A percentile compares a stretch with the other conserved stretches of the same genome.
These are phyloP conservation scores for Fusarium annulatum DNA, from an alignment of 2,329 filamentous ascomycete genomes.

Conservation along the genomic window DNA sequence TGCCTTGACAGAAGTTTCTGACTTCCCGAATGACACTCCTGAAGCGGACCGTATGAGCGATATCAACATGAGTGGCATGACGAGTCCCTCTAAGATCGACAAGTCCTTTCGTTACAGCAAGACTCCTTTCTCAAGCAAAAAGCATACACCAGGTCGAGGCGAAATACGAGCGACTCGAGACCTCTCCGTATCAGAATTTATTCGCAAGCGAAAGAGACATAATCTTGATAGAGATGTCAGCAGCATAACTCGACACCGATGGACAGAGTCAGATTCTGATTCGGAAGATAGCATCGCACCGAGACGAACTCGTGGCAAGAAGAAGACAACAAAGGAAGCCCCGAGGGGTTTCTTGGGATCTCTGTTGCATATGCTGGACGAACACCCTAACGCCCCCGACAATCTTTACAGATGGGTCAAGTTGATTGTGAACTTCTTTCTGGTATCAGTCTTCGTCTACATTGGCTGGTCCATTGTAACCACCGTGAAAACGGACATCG, in stretches of 20 bases:
- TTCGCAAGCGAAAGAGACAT: conserved; percentile 66
- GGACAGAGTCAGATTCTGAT: conserved; percentile 61
- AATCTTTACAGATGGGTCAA: conserved; percentile 70
- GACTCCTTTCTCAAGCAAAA: conserved; percentile 52
- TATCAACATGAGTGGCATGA: conserved; percentile 55
- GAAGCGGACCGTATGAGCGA: conserved; percentile 61
- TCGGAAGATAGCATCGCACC: conserved; percentile 54
- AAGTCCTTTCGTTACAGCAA: conserved; percentile 60
- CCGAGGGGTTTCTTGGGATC: conserved; percentile 52
- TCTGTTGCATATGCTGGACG: conserved; percentile 64
- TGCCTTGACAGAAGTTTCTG: conserved; percentile 67
- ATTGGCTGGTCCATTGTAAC: conserved; percentile 75
- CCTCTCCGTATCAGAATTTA: conserved; percentile 55
- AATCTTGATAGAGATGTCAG: conserved; percentile 64
- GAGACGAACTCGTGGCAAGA: conserved; percentile 41
- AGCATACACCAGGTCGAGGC: conserved; percentile 67
- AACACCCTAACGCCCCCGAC: conserved; percentile 68
- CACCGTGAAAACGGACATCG: conserved; percentile 79
- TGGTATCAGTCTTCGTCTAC: conserved; percentile 68
- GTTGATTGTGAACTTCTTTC: conserved; percentile 71
- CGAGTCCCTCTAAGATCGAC: conserved; percentile 60
- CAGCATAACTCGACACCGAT: conserved; percentile 59
- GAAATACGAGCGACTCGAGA: conserved; percentile 66
- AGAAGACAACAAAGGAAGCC: conserved; percentile 31
- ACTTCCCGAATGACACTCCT: conserved; percentile 62